A percentile compares a stretch with the other conserved stretches of the same genome.
These are phyloP conservation scores for Prunus armeniaca DNA, from an alignment of 306 rosid genomes.

Conservation along the genomic window DNA sequence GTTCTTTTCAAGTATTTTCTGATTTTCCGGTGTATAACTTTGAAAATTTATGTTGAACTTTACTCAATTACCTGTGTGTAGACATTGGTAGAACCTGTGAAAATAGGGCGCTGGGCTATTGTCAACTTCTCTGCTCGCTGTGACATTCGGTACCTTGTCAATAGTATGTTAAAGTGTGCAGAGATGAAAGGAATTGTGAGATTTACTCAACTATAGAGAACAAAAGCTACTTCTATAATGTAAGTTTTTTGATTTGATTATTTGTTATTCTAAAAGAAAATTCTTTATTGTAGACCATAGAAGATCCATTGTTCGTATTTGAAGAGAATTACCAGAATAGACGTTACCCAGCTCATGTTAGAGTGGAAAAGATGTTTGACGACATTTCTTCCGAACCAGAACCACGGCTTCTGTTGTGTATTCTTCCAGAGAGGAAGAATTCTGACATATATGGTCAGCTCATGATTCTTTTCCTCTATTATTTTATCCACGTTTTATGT, in stretches of 20 bases:
- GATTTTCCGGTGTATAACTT: neutral
- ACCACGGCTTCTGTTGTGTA: conserved; percentile 32
- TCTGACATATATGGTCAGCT: conserved; percentile 46
- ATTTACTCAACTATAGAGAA: neutral
- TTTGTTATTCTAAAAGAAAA: neutral
- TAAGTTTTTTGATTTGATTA: conserved; percentile 1
- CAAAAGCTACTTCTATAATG: neutral
- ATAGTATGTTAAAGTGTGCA: conserved; percentile 14
- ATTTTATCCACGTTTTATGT: neutral
- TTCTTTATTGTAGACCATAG: conserved; percentile 14
- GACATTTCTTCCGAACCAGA: neutral
- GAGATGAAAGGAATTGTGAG: conserved; percentile 38
- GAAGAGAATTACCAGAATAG: conserved; percentile 17
- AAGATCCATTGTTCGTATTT: neutral
- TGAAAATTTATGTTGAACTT: neutral
- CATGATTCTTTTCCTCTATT: neutral
- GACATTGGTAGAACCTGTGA: conserved; percentile 32
- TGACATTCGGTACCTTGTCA: neutral
- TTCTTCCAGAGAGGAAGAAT: conserved; percentile 45
- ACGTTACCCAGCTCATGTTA: conserved; percentile 14
- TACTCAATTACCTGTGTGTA: neutral
- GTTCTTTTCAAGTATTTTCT: neutral
- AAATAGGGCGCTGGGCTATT: conserved; percentile 35
- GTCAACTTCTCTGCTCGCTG: conserved; percentile 42
- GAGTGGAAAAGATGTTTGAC: conserved; percentile 31